Evolutionary conservation across 2,329 filamentous ascomycete species (phyloP).

Genomic region (Orbilia brochopaga): DNA sequence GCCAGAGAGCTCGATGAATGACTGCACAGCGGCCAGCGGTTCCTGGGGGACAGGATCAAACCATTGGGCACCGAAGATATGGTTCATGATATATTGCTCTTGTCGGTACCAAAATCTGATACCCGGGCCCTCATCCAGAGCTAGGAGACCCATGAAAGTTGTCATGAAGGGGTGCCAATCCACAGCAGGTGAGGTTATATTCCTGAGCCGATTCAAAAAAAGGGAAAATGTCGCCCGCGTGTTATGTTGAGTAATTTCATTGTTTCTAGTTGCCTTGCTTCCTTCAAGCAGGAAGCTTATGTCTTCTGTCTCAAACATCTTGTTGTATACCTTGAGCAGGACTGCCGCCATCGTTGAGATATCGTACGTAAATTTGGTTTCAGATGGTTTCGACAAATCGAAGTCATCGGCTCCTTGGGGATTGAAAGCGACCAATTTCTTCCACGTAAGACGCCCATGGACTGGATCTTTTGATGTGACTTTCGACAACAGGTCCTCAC

Average conservation of each 20-base stretch:
- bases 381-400: too few species aligned
- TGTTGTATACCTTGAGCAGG: constrained; percentile 7
- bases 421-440: constrained; percentile 2
- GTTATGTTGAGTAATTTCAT: not conserved
- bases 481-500: constrained; percentile 54
- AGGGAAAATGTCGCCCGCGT: constrained; percentile 26
- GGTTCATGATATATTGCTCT: constrained; percentile 18
- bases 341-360: constrained; percentile 5
- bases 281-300: too few species aligned
- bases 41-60: not conserved
- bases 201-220: constrained; percentile 7
- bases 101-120: constrained; percentile 20
- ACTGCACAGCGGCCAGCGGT: not conserved
- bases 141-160: not conserved
- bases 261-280: not conserved
- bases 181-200: constrained; percentile 3
- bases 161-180: constrained; percentile 19
- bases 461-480: not conserved
- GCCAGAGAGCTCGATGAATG: not conserved
- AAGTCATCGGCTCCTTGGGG: not conserved
- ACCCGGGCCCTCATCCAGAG: not conserved
- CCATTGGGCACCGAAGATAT: constrained; percentile 10
- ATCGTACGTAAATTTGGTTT: constrained; percentile 19
- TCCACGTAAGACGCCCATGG: constrained; percentile 32
- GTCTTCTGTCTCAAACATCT: constrained; percentile 17